phyloP scores from a whole-genome alignment of 108 stramenopile species.

The Hondaea fermentalgiana region DNA sequence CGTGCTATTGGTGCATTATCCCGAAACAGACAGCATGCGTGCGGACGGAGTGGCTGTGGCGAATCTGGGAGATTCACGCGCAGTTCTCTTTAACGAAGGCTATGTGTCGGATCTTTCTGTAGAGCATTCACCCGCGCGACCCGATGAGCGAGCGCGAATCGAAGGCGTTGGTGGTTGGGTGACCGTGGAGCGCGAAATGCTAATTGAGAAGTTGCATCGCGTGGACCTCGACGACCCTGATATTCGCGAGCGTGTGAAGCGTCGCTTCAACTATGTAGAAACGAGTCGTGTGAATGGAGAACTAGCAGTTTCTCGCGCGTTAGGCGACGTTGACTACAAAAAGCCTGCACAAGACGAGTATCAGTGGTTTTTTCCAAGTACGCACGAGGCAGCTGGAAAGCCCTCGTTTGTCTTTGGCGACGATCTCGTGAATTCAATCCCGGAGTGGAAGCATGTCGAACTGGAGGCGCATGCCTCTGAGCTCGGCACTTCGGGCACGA shows the following conservation, averaged over 20 bases:
- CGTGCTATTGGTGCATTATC: background rate
- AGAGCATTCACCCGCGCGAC: background rate
- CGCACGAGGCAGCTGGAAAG: background rate
- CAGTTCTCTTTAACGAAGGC: background rate
- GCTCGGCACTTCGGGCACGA: background rate
- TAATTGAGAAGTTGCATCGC: background rate
- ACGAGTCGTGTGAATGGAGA: conserved; percentile 20
- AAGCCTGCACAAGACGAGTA: background rate
- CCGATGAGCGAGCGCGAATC: background rate
- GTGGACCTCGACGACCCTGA: background rate
- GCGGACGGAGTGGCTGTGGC: background rate
- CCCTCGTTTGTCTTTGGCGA: background rate
- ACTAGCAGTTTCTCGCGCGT: conserved; percentile 3
- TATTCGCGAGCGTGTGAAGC: background rate
- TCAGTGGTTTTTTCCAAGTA: background rate
- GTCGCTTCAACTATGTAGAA: background rate
- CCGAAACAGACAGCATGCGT: background rate
- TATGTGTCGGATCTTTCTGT: background rate
- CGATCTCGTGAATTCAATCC: background rate
- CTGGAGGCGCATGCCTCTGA: background rate
- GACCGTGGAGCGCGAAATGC: background rate
- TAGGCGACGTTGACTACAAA: conserved; percentile 18
- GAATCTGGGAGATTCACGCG: background rate
- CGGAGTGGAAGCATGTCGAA: background rate
- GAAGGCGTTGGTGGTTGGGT: conserved; percentile 24